These are phyloP conservation scores for Rosa multiflora DNA, from an alignment of 306 rosid genomes.

Conservation along the genomic window DNA sequence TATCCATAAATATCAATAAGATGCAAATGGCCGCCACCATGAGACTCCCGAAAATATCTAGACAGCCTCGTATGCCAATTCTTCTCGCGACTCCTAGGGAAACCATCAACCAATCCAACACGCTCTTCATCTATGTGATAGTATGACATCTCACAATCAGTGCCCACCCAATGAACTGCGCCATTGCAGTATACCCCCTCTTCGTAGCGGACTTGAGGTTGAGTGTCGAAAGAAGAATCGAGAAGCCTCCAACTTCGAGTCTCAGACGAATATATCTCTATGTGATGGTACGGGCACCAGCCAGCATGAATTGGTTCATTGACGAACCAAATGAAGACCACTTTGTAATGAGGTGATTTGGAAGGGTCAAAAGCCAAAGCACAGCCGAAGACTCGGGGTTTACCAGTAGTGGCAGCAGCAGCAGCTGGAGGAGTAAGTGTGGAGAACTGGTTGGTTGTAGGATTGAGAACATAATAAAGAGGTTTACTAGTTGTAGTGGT, in stretches of 20 bases:
- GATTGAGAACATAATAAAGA: neutral
- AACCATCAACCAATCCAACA: neutral
- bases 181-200: neutral
- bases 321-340: neutral
- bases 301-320: neutral
- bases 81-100: no score
- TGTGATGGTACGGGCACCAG: neutral
- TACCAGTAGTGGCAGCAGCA: neutral
- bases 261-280: neutral
- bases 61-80: no score
- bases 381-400: neutral
- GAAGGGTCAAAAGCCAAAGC: neutral
- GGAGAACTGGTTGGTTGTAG: neutral
- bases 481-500: neutral
- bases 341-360: neutral
- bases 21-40: no score
- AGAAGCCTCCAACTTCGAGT: neutral
- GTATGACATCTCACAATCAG: neutral
- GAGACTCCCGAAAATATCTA: no score
- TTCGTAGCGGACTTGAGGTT: neutral
- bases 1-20: no score
- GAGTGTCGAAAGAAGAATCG: neutral
- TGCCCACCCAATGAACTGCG: neutral
- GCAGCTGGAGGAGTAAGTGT: neutral
- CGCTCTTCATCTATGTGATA: neutral